These are phyloP conservation scores for Penicillium vulpinum DNA, from an alignment of 2,329 filamentous ascomycete genomes.

Conservation along the genomic window DNA sequence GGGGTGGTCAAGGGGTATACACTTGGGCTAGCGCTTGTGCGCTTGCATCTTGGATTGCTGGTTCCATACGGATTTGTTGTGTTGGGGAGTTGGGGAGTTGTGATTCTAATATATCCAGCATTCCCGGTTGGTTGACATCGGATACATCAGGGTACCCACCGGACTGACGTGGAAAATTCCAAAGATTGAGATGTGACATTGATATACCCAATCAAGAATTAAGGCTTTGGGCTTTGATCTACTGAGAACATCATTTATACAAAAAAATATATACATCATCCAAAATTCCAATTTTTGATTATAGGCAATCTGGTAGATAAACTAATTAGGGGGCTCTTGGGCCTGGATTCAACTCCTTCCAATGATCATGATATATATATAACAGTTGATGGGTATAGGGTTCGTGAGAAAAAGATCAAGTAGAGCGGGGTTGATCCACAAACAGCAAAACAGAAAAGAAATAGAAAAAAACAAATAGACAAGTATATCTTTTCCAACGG, in stretches of 20 bases:
- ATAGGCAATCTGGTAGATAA: slow-evolving; percentile 2
- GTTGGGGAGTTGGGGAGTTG: neutral
- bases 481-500: slow-evolving; percentile 13
- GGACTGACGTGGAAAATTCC: neutral
- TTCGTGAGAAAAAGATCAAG: neutral
- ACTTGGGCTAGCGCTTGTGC: neutral
- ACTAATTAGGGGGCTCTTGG: neutral
- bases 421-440: neutral
- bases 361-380: slow-evolving; percentile 8
- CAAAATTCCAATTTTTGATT: slow-evolving; percentile 1
- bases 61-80: neutral
- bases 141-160: neutral
- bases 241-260: neutral
- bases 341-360: slow-evolving; percentile 1
- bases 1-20: neutral
- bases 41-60: neutral
- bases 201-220: neutral
- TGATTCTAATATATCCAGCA: neutral
- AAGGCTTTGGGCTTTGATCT: neutral
- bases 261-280: neutral
- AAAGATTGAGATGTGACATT: too few relatives aligned
- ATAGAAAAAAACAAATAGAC: neutral
- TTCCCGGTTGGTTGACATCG: neutral
- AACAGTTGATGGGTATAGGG: slow-evolving; percentile 8
- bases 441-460: neutral